These are phyloP conservation scores for Streptanthus diversifolius DNA, from an alignment of 345 rosid species.

Conservation along the genomic window DNA sequence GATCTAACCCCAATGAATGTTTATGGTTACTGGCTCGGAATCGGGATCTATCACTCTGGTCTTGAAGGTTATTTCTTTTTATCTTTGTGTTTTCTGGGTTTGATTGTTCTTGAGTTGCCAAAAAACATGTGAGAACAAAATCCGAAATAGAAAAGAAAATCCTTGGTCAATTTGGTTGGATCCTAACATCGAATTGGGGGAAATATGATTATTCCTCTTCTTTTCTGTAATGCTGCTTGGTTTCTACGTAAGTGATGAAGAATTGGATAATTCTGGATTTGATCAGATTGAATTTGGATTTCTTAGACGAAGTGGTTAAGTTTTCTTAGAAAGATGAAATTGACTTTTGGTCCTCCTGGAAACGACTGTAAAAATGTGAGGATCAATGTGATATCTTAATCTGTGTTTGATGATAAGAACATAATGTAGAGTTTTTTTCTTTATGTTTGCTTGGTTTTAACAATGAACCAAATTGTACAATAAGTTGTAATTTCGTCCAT, in stretches of 20 bases:
- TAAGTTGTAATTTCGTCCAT: neutral
- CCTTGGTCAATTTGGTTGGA: neutral
- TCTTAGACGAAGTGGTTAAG: neutral
- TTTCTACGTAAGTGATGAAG: too few relatives aligned
- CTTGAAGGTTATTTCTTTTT: constrained; percentile 54
- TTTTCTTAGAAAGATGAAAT: neutral
- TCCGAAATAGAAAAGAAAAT: neutral
- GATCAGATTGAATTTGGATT: neutral
- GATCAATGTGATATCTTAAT: neutral
- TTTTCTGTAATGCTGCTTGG: neutral
- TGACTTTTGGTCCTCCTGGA: too few relatives aligned
- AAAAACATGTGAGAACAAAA: neutral
- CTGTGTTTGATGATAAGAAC: neutral
- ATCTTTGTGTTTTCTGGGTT: neutral
- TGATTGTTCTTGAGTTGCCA: neutral
- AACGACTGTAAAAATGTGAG: neutral
- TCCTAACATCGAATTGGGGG: neutral
- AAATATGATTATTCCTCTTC: neutral
- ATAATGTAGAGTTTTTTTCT: neutral
- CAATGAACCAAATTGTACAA: neutral
- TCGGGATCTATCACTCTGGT: constrained; percentile 92
- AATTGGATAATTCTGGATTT: neutral
- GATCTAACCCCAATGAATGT: constrained; percentile 81
- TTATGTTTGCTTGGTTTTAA: neutral
- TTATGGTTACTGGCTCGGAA: constrained; percentile 81